These are phyloP conservation scores for Triangularia verruculosa DNA, from an alignment of 2,329 filamentous ascomycete species.

Conservation along the genomic window DNA sequence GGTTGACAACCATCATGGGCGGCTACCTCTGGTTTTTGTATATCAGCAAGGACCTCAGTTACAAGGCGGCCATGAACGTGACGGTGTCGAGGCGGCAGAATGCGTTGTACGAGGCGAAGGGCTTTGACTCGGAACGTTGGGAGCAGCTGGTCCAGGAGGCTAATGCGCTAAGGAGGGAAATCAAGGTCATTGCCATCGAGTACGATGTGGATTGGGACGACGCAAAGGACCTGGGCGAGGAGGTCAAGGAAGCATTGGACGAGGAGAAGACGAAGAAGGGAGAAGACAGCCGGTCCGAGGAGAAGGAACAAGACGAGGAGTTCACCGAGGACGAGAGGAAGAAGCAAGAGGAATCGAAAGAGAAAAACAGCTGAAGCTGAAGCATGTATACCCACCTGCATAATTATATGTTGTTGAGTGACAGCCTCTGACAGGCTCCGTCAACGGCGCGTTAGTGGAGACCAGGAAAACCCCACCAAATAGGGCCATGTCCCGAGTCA, in stretches of 20 bases:
- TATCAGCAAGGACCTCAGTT: constrained; percentile 84
- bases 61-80: constrained; percentile 81
- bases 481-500: not conserved
- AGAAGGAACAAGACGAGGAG: constrained; percentile 40
- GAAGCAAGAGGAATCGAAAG: constrained; percentile 29
- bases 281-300: constrained; percentile 39
- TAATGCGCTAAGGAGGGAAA: constrained; percentile 72
- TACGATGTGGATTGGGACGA: constrained; percentile 93
- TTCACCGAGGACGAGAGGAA: constrained; percentile 36
- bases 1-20: constrained; percentile 80
- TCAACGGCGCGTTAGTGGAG: not conserved
- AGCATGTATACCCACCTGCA: no score
- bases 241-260: constrained; percentile 57
- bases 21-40: constrained; percentile 94
- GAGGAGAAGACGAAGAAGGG: constrained; percentile 46
- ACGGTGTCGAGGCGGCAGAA: constrained; percentile 77
- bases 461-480: not conserved
- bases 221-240: constrained; percentile 66
- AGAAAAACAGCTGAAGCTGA: constrained; percentile 1
- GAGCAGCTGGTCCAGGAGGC: constrained; percentile 75
- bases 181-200: constrained; percentile 76
- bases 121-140: constrained; percentile 76
- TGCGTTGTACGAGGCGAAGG: constrained; percentile 69
- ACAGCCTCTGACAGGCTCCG: not conserved
- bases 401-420: not conserved